A percentile compares a stretch with the other conserved stretches of the same genome.
Evolutionary conservation across 345 rosid genomes (phyloP).

Genomic region (Excoecaria cochinchinensis): DNA sequence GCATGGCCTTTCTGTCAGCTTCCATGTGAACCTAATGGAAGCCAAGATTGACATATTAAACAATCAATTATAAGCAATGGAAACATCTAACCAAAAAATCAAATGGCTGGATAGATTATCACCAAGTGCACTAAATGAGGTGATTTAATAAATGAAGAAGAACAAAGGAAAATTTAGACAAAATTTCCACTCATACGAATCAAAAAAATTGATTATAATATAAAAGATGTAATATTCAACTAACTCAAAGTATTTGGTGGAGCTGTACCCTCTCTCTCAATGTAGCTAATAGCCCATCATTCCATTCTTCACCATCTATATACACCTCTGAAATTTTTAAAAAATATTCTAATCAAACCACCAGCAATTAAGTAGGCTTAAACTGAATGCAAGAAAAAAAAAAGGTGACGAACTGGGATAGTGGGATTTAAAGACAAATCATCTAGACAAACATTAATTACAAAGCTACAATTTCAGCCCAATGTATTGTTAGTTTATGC

Average conservation of each 20-base stretch:
- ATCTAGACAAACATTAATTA: background rate
- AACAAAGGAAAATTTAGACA: background rate
- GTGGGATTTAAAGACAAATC: background rate
- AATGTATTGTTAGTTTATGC: background rate
- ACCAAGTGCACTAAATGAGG: background rate
- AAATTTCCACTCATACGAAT: slow-evolving; percentile 2
- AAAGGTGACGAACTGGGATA: background rate
- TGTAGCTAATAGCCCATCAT: slow-evolving; percentile 88
- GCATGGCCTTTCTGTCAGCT: slow-evolving; percentile 71
- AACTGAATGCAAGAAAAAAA: background rate
- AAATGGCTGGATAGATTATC: background rate
- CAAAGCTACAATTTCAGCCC: background rate
- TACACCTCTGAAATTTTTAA: slow-evolving; percentile 50
- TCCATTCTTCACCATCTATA: slow-evolving; percentile 88
- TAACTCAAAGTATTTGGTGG: slow-evolving; percentile 4
- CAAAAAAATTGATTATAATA: slow-evolving; percentile 16
- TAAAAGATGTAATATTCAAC: background rate
- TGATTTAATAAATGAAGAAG: background rate
- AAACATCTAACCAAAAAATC: background rate
- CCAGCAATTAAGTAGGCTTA: background rate
- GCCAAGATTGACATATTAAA: background rate
- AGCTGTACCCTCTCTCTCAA: slow-evolving; percentile 81
- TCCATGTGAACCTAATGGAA: slow-evolving; percentile 86
- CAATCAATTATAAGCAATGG: background rate
- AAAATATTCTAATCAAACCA: slow-evolving; percentile 10